Evolutionary conservation across 768 basidiomycete species (phyloP), one percentile per base, ranked within the genome.

Genomic region (Hydnomerulius pinastri): DNA sequence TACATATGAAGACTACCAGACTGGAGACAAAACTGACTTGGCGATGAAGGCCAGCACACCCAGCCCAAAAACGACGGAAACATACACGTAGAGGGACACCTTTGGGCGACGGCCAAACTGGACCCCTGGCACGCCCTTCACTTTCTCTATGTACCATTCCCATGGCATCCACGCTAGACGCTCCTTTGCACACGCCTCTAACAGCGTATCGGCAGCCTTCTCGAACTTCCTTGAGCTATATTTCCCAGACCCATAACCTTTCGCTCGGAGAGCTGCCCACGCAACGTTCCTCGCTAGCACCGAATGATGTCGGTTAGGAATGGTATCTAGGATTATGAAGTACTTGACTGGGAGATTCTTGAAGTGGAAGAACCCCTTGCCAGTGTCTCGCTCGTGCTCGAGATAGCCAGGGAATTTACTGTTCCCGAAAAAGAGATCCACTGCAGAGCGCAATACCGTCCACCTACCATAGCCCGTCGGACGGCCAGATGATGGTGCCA

Each of bases 281-380:
- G 67, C 58, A 4, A 68, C 61, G 10, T 61, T 46, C 15, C 48
- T 43, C 17, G 54, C 56, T 12, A 66, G 38, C 11, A 44, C 20
- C 7, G 46, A 47, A 30, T 43, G 21, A 23, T 63, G 43, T 10
- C 47, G 43, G 17, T 51, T 43, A 2, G 65, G 56, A 12, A 45
- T 36, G 2, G 64, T 56, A 29, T 58, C 56, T 18, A 64, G 27
- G 18, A 71, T 68, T 2, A 67, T 60, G 45, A 71, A 59, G 43
- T 66, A 71, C 20, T 54, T 69, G 24, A 70, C 70, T 1, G 60
- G 67, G 40, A 71, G 58, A 4, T 44, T 48, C 44, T 67, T 71
- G 55, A 56, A 67, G 9, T 33, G 56, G 53, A 70, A 71, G 52
- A 71, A 63, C 56, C 23, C 46, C 58, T 12, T 4, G 5, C 7